Evolutionary conservation across 2,329 filamentous ascomycete genomes (phyloP), one percentile per base, ranked within the genome.

Genomic region (Sporothrix inflata): DNA sequence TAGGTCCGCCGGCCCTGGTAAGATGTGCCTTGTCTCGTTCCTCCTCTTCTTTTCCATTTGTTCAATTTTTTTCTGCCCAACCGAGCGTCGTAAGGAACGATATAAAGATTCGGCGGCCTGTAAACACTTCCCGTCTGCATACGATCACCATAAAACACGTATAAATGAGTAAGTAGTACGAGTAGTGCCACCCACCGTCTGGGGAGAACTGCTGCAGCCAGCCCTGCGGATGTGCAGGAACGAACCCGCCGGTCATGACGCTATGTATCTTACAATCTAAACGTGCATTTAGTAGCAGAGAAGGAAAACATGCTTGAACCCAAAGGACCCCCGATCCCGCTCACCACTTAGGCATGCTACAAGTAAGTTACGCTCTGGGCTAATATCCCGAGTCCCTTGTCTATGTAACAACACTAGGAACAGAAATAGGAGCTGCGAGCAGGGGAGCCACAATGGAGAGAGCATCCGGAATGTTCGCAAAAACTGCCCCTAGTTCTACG

Each of bases 1-100:
- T 60, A 69, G 67, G 67, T 53, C 49, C 51, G 67, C 49, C 67
- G 67, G 67, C 47, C 66, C 66, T 57, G 49, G 49, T 57, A 42
- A 51, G 12, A 24, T 57, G 40, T n/a, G n/a, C n/a, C n/a, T n/a
- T n/a, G n/a, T n/a, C n/a, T n/a, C n/a, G n/a, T n/a, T n/a, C n/a
- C n/a, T 7, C 49, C 5, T 53, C 21, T 47, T 6, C 12, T 47
- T 65, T 21, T 45, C 55, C 19, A 40, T 12, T 53, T 53, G 30
- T 40, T 12, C 40, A 61, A 21, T 27, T 21, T 55, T 55, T 14
- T 30, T 21, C 19, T 27, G 53, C 24, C 53, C 24, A 19, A n/a
- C 30, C 30, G 34, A 30, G 30, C 57, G 57, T 55, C 24, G 24
- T 8, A 9, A 55, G 24, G 5, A 27, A 16, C 57, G 30, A 40